Evolutionary conservation across 371 early-diverging fungal genomes (phyloP).

Genomic region (Chytridium lagenaria): DNA sequence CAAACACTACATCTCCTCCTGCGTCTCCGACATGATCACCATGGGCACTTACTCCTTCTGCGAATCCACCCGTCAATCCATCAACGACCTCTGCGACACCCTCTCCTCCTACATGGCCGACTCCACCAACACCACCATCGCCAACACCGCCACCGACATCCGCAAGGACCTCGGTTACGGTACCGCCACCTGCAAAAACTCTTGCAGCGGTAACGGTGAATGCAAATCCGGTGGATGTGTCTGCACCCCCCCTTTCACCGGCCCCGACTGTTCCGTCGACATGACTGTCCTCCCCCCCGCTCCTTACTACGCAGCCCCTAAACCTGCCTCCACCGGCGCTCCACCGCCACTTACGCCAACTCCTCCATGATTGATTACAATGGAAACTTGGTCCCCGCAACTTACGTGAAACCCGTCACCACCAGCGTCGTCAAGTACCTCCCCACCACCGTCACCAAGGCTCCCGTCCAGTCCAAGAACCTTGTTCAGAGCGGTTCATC

Average conservation of each 20-base stretch:
- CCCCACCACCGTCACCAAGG: constrained; percentile 3
- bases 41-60: constrained; percentile 23
- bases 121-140: constrained; percentile 6
- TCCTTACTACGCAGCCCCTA: constrained; percentile 1
- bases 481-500: neutral
- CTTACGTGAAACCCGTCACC: neutral
- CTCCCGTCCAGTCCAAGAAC: neutral
- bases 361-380: neutral
- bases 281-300: neutral
- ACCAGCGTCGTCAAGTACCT: neutral
- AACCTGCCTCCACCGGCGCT: no score
- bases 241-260: constrained; percentile 23
- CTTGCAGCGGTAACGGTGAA: constrained; percentile 20
- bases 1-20: constrained; percentile 15
- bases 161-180: constrained; percentile 20
- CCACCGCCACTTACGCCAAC: neutral
- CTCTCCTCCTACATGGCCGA: neutral
- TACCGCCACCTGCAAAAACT: constrained; percentile 11
- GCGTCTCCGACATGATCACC: constrained; percentile 25
- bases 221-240: constrained; percentile 26
- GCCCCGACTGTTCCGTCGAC: constrained; percentile 29
- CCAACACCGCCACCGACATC: neutral
- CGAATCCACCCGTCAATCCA: constrained; percentile 16
- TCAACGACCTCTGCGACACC: constrained; percentile 16
- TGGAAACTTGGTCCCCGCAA: neutral